These are phyloP conservation scores for Erysimum cheiranthoides DNA, from an alignment of 345 rosid genomes.

Conservation along the genomic window DNA sequence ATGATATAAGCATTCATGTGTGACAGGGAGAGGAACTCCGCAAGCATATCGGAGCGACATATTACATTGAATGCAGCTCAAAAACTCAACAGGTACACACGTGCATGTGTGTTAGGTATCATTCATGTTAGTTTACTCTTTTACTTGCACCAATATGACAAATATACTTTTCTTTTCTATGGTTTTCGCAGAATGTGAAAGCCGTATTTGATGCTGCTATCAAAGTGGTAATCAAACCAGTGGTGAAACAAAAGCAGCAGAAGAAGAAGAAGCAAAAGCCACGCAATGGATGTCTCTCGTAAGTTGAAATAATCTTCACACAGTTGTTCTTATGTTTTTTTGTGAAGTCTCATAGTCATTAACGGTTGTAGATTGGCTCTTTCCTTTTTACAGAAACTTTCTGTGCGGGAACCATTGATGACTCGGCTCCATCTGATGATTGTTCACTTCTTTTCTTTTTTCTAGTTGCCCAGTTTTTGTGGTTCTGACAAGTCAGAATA, in stretches of 20 bases:
- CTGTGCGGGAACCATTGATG: constrained; percentile 21
- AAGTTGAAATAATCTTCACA: constrained; percentile 42
- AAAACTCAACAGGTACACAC: constrained; percentile 84
- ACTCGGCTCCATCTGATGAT: neutral
- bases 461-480: neutral
- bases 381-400: neutral
- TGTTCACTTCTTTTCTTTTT: neutral
- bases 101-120: neutral
- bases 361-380: neutral
- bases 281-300: constrained; percentile 66
- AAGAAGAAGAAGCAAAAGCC: constrained; percentile 45
- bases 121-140: neutral
- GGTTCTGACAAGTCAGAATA: neutral
- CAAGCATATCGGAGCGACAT: constrained; percentile 81
- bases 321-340: neutral
- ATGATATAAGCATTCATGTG: neutral
- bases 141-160: neutral
- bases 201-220: constrained; percentile 88
- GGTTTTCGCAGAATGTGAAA: constrained; percentile 70
- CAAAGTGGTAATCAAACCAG: constrained; percentile 79
- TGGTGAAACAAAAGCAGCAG: constrained; percentile 69
- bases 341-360: neutral
- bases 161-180: neutral
- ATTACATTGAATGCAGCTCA: constrained; percentile 87
- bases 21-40: constrained; percentile 91